These are phyloP conservation scores for Floccularia luteovirens DNA, from an alignment of 768 basidiomycete species.

Conservation along the genomic window DNA sequence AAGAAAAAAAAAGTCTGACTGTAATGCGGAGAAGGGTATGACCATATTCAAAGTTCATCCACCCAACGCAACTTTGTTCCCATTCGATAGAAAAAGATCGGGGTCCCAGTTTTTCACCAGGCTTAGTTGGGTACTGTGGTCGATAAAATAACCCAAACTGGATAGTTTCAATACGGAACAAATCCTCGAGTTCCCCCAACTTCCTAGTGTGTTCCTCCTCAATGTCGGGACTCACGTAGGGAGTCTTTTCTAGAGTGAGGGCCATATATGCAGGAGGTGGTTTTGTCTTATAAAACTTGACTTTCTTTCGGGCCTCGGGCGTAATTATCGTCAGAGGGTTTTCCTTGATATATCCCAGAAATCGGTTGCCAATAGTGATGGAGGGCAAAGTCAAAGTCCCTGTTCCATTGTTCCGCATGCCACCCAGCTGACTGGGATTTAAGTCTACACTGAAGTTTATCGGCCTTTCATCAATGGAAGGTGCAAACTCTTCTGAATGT, in stretches of 20 bases:
- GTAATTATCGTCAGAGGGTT: conserved; percentile 32
- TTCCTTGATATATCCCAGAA: conserved; percentile 34
- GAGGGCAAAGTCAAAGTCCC: conserved; percentile 33
- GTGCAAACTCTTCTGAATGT: conserved; percentile 45
- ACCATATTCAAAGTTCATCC: conserved; percentile 59
- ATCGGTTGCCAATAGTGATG: conserved; percentile 28
- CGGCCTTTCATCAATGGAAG: conserved; percentile 16
- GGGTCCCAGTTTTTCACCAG: conserved; percentile 15
- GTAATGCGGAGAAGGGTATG: conserved; percentile 58
- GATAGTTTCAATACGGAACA: conserved; percentile 49
- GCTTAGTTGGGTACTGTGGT: conserved; percentile 17
- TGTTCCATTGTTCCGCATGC: conserved; percentile 50
- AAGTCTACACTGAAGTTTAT: conserved; percentile 60
- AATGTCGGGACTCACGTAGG: conserved; percentile 45
- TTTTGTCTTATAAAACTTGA: conserved; percentile 22
- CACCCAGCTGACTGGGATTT: conserved; percentile 36
- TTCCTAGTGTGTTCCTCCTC: conserved; percentile 42
- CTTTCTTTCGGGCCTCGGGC: conserved; percentile 27
- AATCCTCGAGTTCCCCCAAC: conserved; percentile 32
- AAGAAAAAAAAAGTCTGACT: conserved; percentile 27
- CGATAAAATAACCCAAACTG: conserved; percentile 63
- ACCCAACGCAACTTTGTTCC: conserved; percentile 36
- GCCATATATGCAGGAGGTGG: conserved; percentile 9
- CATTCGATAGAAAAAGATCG: conserved; percentile 69
- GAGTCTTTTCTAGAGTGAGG: conserved; percentile 42